Conservation (phyloP, 345 rosid genomes). For the Toxicodendron radicans region DNA sequence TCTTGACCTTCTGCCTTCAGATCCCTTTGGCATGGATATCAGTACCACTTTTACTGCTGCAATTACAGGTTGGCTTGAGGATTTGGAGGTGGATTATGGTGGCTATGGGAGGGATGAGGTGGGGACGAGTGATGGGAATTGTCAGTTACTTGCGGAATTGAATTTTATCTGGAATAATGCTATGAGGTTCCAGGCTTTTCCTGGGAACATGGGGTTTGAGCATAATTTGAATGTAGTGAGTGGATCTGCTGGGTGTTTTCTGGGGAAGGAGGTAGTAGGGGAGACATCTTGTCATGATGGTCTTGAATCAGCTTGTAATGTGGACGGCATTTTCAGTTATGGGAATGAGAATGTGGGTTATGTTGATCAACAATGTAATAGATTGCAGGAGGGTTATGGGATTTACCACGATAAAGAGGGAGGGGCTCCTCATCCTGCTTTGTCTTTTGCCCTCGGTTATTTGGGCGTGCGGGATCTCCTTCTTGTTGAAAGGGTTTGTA, state of each 20-base stretch:
- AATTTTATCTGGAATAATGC: conserved; percentile 82
- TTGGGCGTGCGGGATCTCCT: conserved; percentile 79
- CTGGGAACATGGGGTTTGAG: conserved; percentile 37
- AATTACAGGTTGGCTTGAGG: conserved; percentile 84
- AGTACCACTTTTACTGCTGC: conserved; percentile 79
- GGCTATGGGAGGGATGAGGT: conserved; percentile 43
- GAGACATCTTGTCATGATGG: conserved; percentile 22
- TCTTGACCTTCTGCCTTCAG: conserved; percentile 83
- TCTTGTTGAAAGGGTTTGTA: conserved; percentile 63
- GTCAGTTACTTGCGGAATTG: conserved; percentile 72
- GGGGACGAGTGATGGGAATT: conserved; percentile 43
- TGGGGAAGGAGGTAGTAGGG: conserved; percentile 32
- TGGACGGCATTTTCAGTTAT: conserved; percentile 35
- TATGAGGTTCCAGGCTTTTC: conserved; percentile 57
- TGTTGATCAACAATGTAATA: conserved; percentile 27
- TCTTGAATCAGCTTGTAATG: conserved; percentile 31
- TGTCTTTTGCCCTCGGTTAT: conserved; percentile 57
- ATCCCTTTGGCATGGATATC: conserved; percentile 96
- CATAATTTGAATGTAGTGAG: conserved; percentile 24
- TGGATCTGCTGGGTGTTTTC: conserved; percentile 29
- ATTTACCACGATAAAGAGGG: conserved; percentile 30
- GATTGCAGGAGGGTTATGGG: conserved; percentile 24
- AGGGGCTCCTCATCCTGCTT: conserved; percentile 55
- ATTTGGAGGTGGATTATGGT: conserved; percentile 67
- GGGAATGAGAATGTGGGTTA: conserved; percentile 23